Base-by-base conservation (phyloP, 305 asterid species). In the Fraxinus dipetala region DNA sequence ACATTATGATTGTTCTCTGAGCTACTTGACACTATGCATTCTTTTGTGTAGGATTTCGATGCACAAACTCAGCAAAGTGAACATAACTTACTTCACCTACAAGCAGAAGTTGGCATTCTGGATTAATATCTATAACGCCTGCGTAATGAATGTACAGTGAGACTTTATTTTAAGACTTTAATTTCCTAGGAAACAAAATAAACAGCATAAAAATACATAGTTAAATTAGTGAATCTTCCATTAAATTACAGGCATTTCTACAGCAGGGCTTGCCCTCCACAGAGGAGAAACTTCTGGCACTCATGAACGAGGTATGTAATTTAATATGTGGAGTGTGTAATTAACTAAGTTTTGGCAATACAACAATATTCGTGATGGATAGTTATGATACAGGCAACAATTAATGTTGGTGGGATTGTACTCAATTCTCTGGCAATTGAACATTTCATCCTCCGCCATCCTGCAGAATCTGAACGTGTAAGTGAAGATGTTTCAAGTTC, bases 31-130 rank as follows among this genome's bases (percentile, higher is more conserved):
- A 30, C 54, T 20, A 14, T 79, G 56, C 22, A 5, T 28, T 54
- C 36, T 35, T 16, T 70, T 78, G 79, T 67, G 2, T 89, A 95
- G 99, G 97, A 79, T 79, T 82, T 88, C 89, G 92, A 85, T 93
- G 91, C 92, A 93, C 87, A 90, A 90, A 88, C 91, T 93, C 69
- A 86, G 91, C 65, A 89, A 83, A 84, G 87, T 90, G 84, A 90
- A 90, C 81, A 82, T 89, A 84, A 90, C 87, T 38, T 80, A 81
- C 87, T 90, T 93, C 87, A 88, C 89, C 80, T 92, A 94, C 94
- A 95, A 92, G 91, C 97, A 93, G 87, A 95, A 95, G 90, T 82
- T 95, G 85, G 97, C 98, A 56, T 95, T 95, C 86, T 95, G 98
- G 98, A 93, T 95, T 84, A 95, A 95, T 83, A 84, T 91, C 54